Percentiles rank a stretch among this genome's conserved stretches.
phyloP scores from a whole-genome alignment of 2,329 filamentous ascomycete species.

The Aspergillus ochraceus region DNA sequence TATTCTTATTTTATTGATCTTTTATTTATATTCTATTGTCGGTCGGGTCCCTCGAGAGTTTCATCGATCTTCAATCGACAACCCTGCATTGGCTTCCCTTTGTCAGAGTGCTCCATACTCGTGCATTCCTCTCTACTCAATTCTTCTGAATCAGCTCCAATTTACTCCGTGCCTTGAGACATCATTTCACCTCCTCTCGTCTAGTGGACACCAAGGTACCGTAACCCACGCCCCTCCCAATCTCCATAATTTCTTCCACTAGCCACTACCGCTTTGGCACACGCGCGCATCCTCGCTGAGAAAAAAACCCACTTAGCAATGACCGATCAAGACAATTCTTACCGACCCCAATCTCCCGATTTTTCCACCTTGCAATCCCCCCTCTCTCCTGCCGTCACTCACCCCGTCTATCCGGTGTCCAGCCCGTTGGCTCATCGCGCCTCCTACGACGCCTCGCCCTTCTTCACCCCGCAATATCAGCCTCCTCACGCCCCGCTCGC shows the following conservation, averaged over 20 bases:
- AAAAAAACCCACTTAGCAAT: constrained; percentile 32
- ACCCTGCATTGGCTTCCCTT: too few species aligned
- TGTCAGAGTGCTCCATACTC: too few species aligned
- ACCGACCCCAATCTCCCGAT: constrained; percentile 51
- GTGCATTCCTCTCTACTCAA: too few species aligned
- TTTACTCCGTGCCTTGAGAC: too few species aligned
- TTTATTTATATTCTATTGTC: too few species aligned
- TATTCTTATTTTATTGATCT: too few species aligned
- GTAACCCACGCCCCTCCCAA: too few species aligned
- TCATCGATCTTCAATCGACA: too few species aligned
- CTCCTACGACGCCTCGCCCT: constrained; percentile 49
- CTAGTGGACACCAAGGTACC: background rate
- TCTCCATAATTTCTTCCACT: constrained; percentile 12
- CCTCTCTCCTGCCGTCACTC: constrained; percentile 37
- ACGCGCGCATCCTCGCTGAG: constrained; percentile 16
- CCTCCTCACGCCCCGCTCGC: constrained; percentile 19
- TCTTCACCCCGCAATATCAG: constrained; percentile 43
- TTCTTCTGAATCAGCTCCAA: too few species aligned
- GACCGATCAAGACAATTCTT: constrained; percentile 47
- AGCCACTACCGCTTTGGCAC: constrained; percentile 6
- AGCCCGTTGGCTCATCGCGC: constrained; percentile 39
- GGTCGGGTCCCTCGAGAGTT: too few species aligned
- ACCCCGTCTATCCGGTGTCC: constrained; percentile 31
- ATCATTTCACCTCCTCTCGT: background rate
- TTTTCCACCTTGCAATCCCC: constrained; percentile 51